phyloP scores from a whole-genome alignment of 2,329 filamentous ascomycete genomes.

The Xylaria sp. region DNA sequence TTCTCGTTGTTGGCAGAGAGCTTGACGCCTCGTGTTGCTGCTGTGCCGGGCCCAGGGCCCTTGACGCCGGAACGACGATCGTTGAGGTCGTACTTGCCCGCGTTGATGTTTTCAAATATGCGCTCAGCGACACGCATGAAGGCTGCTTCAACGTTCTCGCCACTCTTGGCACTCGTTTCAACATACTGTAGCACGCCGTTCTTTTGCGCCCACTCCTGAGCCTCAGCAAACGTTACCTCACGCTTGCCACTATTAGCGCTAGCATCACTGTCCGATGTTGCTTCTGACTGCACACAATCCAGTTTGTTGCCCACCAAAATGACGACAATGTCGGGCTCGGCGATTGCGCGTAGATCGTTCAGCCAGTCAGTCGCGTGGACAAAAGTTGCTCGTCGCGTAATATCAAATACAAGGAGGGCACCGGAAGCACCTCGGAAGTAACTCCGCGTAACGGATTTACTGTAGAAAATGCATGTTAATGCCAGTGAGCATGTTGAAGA shows the following conservation, averaged over 20 bases:
- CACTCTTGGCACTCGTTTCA: conserved; percentile 95
- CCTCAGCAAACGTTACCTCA: conserved; percentile 84
- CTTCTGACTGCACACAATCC: conserved; percentile 71
- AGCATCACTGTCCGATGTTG: conserved; percentile 40
- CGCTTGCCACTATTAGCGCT: conserved; percentile 60
- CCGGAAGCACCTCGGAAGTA: conserved; percentile 85
- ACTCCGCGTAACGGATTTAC: conserved; percentile 89
- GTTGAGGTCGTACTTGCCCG: conserved; percentile 92
- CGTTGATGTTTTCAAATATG: conserved; percentile 97
- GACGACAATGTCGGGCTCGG: conserved; percentile 94
- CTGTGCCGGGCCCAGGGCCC: conserved; percentile 66
- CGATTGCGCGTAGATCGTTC: conserved; percentile 91
- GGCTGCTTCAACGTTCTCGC: conserved; percentile 91
- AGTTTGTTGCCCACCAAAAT: conserved; percentile 96
- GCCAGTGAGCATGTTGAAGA: not conserved
- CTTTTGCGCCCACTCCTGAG: conserved; percentile 85
- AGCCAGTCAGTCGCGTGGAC: conserved; percentile 92
- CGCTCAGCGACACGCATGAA: conserved; percentile 94
- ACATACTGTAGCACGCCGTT: conserved; percentile 94
- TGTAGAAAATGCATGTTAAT: conserved; percentile 20
- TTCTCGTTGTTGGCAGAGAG: conserved; percentile 56
- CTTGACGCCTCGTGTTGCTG: conserved; percentile 58
- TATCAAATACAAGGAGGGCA: conserved; percentile 91
- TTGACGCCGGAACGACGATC: conserved; percentile 94
- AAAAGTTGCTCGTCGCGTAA: conserved; percentile 87